Percentiles rank a stretch among this genome's conserved stretches.
phyloP scores from a whole-genome alignment of 805 yeast genomes.

The Metschnikowia amazonensis region DNA sequence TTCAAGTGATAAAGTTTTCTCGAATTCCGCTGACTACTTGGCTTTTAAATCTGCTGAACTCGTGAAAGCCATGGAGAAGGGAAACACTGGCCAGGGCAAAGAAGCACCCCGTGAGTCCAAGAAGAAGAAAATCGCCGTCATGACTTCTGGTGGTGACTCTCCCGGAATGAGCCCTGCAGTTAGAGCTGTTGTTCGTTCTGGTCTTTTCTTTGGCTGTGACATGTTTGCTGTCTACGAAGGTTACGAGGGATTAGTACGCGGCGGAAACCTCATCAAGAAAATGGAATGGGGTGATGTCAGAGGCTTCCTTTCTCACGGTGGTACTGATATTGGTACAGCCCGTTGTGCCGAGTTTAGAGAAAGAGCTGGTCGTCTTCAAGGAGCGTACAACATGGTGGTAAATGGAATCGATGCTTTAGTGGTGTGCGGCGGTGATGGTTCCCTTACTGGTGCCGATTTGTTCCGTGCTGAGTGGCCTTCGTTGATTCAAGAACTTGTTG shows the following conservation, averaged over 20 bases:
- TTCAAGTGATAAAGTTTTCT: slow-evolving; percentile 19
- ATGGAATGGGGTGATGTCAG: slow-evolving; percentile 94
- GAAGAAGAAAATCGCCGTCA: slow-evolving; percentile 66
- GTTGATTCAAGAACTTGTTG: slow-evolving; percentile 66
- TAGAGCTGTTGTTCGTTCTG: slow-evolving; percentile 91
- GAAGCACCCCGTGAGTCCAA: neutral
- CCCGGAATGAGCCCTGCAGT: slow-evolving; percentile 99
- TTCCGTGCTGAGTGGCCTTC: slow-evolving; percentile 95
- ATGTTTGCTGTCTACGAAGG: slow-evolving; percentile 93
- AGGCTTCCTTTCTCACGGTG: slow-evolving; percentile 89
- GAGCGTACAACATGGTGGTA: slow-evolving; percentile 77
- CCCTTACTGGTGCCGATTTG: slow-evolving; percentile 94
- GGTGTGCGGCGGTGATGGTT: slow-evolving; percentile 99
- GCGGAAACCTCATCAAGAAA: slow-evolving; percentile 71
- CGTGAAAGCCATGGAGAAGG: slow-evolving; percentile 13
- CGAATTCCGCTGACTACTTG: slow-evolving; percentile 28
- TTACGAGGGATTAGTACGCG: slow-evolving; percentile 85
- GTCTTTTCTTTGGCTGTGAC: slow-evolving; percentile 82
- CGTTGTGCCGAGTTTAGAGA: slow-evolving; percentile 83
- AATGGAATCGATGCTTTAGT: slow-evolving; percentile 92
- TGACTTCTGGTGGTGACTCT: slow-evolving; percentile 99
- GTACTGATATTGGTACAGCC: slow-evolving; percentile 96
- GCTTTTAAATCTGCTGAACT: slow-evolving; percentile 23
- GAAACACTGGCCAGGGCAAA: neutral
- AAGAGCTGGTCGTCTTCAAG: slow-evolving; percentile 76